phyloP scores from a whole-genome alignment of 495 filamentous ascomycete species.

The Thozetella sp. region DNA sequence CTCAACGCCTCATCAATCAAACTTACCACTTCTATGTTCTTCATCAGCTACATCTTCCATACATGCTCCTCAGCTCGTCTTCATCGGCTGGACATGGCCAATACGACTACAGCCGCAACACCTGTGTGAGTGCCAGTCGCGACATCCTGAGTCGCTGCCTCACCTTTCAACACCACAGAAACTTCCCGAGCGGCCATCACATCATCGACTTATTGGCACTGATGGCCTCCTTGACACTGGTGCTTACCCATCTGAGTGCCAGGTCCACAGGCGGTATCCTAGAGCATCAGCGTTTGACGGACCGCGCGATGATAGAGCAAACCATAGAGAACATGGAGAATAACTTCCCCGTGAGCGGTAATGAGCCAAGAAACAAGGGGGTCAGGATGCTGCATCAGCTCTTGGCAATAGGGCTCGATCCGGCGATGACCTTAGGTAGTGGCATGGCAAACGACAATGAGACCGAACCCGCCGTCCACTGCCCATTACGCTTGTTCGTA shows the following conservation, averaged over 20 bases:
- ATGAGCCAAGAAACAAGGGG: conserved; percentile 27
- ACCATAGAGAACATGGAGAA: conserved; percentile 32
- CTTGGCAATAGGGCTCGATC: conserved; percentile 31
- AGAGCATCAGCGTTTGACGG: conserved; percentile 34
- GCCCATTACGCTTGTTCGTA: conserved; percentile 21
- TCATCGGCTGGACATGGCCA: neutral
- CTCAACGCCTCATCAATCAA: conserved; percentile 15
- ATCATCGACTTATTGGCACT: conserved; percentile 25
- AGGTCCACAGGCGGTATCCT: conserved; percentile 11
- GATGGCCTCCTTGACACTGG: conserved; percentile 24
- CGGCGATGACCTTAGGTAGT: conserved; percentile 10
- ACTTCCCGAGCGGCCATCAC: conserved; percentile 16
- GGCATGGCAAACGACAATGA: conserved; percentile 16
- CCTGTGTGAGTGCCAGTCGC: conserved; percentile 21
- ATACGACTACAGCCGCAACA: conserved; percentile 21
- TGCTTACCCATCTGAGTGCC: conserved; percentile 11
- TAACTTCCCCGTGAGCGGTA: conserved; percentile 23
- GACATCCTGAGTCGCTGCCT: conserved; percentile 24
- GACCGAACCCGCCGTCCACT: conserved; percentile 8
- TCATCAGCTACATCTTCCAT: conserved; percentile 17
- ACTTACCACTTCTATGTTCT: conserved; percentile 13
- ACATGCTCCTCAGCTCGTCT: conserved; percentile 10
- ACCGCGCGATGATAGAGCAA: conserved; percentile 42
- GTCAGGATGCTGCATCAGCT: conserved; percentile 26
- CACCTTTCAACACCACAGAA: conserved; percentile 15